These are phyloP conservation scores for Pythium biforme DNA, from an alignment of 352 stramenopile species.

Conservation along the genomic window DNA sequence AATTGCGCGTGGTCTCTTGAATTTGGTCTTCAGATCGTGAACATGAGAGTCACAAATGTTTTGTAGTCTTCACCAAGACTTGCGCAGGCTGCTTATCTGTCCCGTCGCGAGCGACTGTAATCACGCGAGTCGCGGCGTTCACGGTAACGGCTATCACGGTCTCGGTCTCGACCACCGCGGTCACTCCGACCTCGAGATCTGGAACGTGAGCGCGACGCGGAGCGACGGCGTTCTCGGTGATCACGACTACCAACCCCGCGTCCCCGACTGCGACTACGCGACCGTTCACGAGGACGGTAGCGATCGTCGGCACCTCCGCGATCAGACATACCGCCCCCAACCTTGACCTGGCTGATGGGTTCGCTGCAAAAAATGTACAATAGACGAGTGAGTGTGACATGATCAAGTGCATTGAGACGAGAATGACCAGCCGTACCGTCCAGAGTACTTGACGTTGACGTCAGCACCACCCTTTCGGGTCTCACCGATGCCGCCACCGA, in stretches of 20 bases:
- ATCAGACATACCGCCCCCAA: conserved; percentile 12
- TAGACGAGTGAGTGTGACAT: background rate
- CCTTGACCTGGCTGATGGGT: conserved; percentile 29
- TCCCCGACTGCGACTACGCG: conserved; percentile 23
- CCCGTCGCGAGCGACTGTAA: conserved; percentile 26
- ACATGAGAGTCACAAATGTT: background rate
- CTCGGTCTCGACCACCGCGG: conserved; percentile 38
- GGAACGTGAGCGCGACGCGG: conserved; percentile 42
- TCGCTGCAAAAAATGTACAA: conserved; percentile 15
- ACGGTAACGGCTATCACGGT: conserved; percentile 31
- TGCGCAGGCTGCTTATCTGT: conserved; percentile 21
- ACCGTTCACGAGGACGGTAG: conserved; percentile 37
- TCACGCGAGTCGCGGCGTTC: conserved; percentile 54
- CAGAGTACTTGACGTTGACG: conserved; percentile 88
- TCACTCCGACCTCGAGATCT: conserved; percentile 34
- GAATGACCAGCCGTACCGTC: conserved; percentile 39
- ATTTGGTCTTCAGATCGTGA: background rate
- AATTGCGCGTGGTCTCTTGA: background rate
- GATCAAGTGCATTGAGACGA: background rate
- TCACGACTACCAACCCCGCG: conserved; percentile 16
- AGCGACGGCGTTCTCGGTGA: conserved; percentile 32
- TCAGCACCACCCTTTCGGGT: conserved; percentile 73
- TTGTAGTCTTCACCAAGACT: background rate
- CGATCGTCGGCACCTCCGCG: conserved; percentile 30
- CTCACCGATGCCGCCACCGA: conserved; percentile 93